Base-by-base conservation (phyloP, 108 stramenopile genomes). In the Pseudonitzschia pungens region DNA sequence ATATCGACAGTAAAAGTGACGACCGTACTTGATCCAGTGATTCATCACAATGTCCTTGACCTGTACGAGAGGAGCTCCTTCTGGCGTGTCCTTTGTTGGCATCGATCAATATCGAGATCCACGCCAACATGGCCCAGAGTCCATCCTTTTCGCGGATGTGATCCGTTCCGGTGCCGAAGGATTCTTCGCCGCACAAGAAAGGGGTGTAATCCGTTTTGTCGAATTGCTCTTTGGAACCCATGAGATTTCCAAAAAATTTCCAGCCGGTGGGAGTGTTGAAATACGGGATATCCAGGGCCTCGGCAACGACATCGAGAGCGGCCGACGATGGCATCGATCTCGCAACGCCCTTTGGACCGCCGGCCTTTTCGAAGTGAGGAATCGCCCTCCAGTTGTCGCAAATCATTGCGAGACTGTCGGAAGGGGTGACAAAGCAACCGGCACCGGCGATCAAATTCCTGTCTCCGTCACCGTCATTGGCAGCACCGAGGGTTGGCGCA, bases 191-290 rank as follows among this genome's bases (percentile, higher is more conserved):
- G 79, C 99, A 99, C 18, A 99, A 84, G 64, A 99, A 96, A 0
- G 99, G 99, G 9, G 89, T 90, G 74, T 96, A 98, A 75, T 98
- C 92, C 44, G 72, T 78, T 31, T 87, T 84, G 24, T 75, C 86
- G 68, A 94, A 95, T 64, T 89, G 84, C 68, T 92, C 97, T 71
- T 95, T 95, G 40, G 94, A 95, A 69, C 95, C 93, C 99, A 99
- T 99, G 26, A 98, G 77, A 77, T 99, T 99, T 16, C 98, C 98
- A 81, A 99, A 99, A 84, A 96, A 99, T 82, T 99, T 99, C 99
- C 99, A 99, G 32, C 99, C 99, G 48, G 99, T 99, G 12, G 99
- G 99, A 7, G 96, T 97, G 26, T 93, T 95, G 81, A 99, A 99
- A 63, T 75, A 86, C 11, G 90, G 91, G 72, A 99, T 92, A 66